A percentile compares a stretch with the other conserved stretches of the same genome.
Conservation (phyloP, 2,329 filamentous ascomycete species). For the Diaporthe eres region DNA sequence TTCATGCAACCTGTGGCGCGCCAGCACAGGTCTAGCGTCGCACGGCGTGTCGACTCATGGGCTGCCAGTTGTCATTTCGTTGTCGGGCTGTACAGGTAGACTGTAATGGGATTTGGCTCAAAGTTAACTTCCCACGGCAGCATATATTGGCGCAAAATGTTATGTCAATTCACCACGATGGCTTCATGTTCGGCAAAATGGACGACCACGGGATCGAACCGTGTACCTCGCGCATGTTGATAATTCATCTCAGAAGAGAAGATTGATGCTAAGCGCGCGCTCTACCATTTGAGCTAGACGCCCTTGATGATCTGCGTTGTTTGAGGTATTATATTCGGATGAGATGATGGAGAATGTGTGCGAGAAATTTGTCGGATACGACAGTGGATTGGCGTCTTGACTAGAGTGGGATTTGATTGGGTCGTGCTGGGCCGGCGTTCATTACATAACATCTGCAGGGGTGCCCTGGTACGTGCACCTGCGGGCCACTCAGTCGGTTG, state of each 20-base stretch:
- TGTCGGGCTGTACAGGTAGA: too few relatives aligned
- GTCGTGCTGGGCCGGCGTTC: neutral
- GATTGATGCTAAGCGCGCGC: conserved; percentile 35
- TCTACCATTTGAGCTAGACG: conserved; percentile 39
- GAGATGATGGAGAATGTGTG: neutral
- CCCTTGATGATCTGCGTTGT: neutral
- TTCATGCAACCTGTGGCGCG: neutral
- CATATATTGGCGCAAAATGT: too few relatives aligned
- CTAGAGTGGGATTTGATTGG: neutral
- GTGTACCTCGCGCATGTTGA: conserved; percentile 19
- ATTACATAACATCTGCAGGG: neutral
- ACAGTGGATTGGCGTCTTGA: neutral
- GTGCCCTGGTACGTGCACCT: neutral
- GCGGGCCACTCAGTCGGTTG: conserved; percentile 1
- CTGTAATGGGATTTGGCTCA: too few relatives aligned
- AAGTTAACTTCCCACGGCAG: too few relatives aligned
- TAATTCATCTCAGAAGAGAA: neutral
- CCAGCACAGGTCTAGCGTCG: neutral
- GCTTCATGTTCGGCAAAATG: neutral
- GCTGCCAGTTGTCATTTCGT: too few relatives aligned
- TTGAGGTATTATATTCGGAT: neutral
- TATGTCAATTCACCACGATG: too few relatives aligned
- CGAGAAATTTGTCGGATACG: neutral
- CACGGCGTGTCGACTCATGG: too few relatives aligned
- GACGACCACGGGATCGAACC: conserved; percentile 38